Conservation (phyloP, 192 early-diverging fungal species). For the Gryganskiella cystojenkinii region DNA sequence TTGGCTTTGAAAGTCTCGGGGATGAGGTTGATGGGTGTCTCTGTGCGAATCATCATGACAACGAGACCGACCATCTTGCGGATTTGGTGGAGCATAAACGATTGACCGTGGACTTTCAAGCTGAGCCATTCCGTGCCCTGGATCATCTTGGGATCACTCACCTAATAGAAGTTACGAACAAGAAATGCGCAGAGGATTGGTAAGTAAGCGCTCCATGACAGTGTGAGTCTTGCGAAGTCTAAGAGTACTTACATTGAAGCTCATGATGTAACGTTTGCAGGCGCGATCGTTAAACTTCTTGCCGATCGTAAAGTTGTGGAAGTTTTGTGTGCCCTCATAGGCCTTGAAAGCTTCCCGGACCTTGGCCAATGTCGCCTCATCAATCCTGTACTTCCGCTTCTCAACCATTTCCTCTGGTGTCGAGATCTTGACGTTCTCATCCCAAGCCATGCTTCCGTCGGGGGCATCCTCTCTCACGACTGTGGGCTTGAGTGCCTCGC, state of each 20-base stretch:
- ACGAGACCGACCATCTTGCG: slow-evolving; percentile 98
- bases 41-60: slow-evolving; percentile 81
- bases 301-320: slow-evolving; percentile 94
- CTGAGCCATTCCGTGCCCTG: slow-evolving; percentile 89
- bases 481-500: slow-evolving; percentile 7
- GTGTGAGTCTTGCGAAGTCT: too few relatives aligned
- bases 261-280: slow-evolving; percentile 85
- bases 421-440: slow-evolving; percentile 46
- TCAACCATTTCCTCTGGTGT: slow-evolving; percentile 70
- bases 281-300: slow-evolving; percentile 80
- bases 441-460: slow-evolving; percentile 47
- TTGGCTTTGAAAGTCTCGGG: slow-evolving; percentile 67
- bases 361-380: slow-evolving; percentile 66
- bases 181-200: too few relatives aligned
- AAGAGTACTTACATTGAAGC: slow-evolving; percentile 72
- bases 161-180: slow-evolving; percentile 48
- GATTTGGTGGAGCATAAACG: slow-evolving; percentile 99
- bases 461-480: slow-evolving; percentile 21
- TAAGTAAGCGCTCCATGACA: too few relatives aligned
- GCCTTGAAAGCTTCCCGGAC: slow-evolving; percentile 73
- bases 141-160: slow-evolving; percentile 74
- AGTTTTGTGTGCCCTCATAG: slow-evolving; percentile 93
- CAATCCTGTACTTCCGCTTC: slow-evolving; percentile 74
- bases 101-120: slow-evolving; percentile 93
- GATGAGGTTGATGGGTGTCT: slow-evolving; percentile 77